Percentiles rank a stretch among this genome's conserved stretches.
phyloP scores from a whole-genome alignment of 768 basidiomycete species.

The Russula virescens region DNA sequence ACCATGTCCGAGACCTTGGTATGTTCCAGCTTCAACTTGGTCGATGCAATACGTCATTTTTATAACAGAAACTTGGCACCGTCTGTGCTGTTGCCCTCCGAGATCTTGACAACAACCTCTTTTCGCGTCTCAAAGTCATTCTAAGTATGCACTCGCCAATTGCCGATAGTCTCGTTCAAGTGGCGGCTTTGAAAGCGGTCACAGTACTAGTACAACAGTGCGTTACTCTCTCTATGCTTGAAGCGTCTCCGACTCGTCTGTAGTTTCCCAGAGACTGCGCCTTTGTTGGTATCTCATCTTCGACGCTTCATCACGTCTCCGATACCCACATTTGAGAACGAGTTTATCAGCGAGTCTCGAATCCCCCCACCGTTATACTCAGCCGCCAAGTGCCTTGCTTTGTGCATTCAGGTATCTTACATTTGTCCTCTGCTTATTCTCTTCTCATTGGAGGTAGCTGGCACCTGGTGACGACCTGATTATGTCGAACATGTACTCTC shows the following conservation, averaged over 20 bases:
- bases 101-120: conserved; percentile 62
- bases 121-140: conserved; percentile 62
- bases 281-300: conserved; percentile 68
- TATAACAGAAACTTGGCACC: conserved; percentile 71
- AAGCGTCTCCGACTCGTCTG: not conserved
- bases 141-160: conserved; percentile 79
- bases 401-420: conserved; percentile 71
- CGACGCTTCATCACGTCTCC: conserved; percentile 87
- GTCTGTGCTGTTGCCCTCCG: conserved; percentile 70
- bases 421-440: not conserved
- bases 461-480: conserved; percentile 83
- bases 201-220: conserved; percentile 82
- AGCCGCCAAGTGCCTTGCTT: conserved; percentile 83
- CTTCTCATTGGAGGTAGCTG: conserved; percentile 41
- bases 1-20: conserved; percentile 90
- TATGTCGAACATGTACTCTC: conserved; percentile 95
- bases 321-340: conserved; percentile 80
- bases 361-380: conserved; percentile 75
- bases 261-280: conserved; percentile 79
- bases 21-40: conserved; percentile 26
- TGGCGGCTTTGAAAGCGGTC: conserved; percentile 82
- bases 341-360: conserved; percentile 66
- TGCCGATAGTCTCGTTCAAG: conserved; percentile 78
- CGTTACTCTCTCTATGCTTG: conserved; percentile 13
- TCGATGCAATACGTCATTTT: not conserved